Evolutionary conservation across 768 basidiomycete species (phyloP).

Genomic region (Mycena maculata): DNA sequence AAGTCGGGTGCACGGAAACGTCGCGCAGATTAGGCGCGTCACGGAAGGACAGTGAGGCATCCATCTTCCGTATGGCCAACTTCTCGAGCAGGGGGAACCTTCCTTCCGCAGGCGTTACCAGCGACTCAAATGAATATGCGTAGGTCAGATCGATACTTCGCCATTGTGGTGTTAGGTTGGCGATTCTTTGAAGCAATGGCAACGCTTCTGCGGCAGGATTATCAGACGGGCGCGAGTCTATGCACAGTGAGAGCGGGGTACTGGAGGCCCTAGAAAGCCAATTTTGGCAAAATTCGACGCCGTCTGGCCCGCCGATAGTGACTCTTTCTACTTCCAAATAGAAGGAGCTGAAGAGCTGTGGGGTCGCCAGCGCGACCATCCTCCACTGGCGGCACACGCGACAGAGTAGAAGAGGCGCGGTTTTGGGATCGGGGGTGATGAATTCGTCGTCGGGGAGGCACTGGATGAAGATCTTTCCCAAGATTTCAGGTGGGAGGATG

Average conservation of each 20-base stretch:
- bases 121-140: accelerated
- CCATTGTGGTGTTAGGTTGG: background rate
- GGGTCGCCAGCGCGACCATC: slow-evolving; percentile 20
- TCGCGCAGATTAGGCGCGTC: slow-evolving; percentile 11
- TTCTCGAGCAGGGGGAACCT: slow-evolving; percentile 5
- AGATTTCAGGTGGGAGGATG: background rate
- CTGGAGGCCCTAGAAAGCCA: slow-evolving; percentile 2
- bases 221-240: too few species aligned
- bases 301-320: background rate
- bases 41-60: background rate
- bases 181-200: background rate
- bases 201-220: background rate
- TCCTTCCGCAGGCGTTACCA: background rate
- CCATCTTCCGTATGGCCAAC: background rate
- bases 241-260: background rate
- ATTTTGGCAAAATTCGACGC: background rate
- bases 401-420: slow-evolving; percentile 33
- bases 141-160: background rate
- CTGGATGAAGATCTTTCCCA: slow-evolving; percentile 26
- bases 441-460: slow-evolving; percentile 29
- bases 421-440: slow-evolving; percentile 8
- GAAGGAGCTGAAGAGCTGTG: slow-evolving; percentile 31
- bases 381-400: slow-evolving; percentile 30
- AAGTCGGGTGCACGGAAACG: background rate
- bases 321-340: background rate